phyloP scores from a whole-genome alignment of 306 rosid species.

The Malus sieversii region DNA sequence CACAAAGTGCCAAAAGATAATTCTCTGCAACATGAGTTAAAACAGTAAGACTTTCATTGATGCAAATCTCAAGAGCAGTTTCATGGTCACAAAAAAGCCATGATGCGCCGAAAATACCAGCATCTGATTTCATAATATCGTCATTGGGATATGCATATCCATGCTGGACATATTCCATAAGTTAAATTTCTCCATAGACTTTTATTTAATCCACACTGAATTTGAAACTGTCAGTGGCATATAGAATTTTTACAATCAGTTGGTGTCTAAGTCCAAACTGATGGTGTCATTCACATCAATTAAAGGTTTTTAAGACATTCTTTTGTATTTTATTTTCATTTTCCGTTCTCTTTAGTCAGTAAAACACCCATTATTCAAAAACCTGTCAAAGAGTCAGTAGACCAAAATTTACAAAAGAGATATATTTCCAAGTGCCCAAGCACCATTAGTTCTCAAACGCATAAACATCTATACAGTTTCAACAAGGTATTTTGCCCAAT shows the following conservation, averaged over 20 bases:
- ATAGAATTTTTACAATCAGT: not conserved
- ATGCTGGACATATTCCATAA: constrained; percentile 9
- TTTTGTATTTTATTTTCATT: not conserved
- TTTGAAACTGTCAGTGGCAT: not conserved
- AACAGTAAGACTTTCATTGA: constrained; percentile 6
- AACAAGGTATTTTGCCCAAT: not conserved
- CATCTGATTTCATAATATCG: constrained; percentile 1
- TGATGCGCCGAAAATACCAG: not conserved
- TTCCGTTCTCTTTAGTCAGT: not conserved
- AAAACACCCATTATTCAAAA: constrained; percentile 3
- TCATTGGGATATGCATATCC: constrained; percentile 12
- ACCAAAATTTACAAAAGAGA: constrained; percentile 15
- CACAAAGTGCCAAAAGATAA: constrained; percentile 76
- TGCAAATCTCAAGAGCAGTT: constrained; percentile 17
- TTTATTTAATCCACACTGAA: constrained; percentile 5
- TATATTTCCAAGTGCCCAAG: not conserved
- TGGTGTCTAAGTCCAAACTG: not conserved
- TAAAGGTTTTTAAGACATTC: not conserved
- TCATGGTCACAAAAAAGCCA: not conserved
- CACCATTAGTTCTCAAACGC: not conserved
- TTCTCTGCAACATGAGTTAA: constrained; percentile 51
- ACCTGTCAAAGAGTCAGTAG: not conserved
- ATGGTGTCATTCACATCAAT: not conserved
- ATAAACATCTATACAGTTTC: not conserved
- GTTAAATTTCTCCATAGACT: constrained; percentile 9